These are phyloP conservation scores for Citrullus colocynthis DNA, from an alignment of 306 rosid genomes.

Conservation along the genomic window DNA sequence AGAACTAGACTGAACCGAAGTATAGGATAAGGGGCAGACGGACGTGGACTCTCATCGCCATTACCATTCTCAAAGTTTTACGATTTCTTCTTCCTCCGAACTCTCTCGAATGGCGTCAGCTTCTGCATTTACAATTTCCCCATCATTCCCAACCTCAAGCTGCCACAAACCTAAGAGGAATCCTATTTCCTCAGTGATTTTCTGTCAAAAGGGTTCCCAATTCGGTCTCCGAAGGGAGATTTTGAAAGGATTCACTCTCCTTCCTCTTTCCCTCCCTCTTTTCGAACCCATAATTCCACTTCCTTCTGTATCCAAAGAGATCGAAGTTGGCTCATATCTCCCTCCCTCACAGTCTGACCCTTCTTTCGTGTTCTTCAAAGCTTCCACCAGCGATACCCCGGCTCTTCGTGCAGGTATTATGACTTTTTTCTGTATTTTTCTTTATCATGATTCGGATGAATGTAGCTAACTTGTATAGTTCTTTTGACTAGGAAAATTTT, in stretches of 20 bases:
- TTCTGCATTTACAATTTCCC: not conserved
- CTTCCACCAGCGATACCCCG: constrained; percentile 78
- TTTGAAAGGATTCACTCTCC: constrained; percentile 39
- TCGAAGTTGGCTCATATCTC: constrained; percentile 71
- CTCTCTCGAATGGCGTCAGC: not conserved
- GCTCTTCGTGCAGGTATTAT: constrained; percentile 95
- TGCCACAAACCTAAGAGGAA: not conserved
- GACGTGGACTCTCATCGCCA: not conserved
- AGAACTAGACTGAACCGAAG: not conserved
- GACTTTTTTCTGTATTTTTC: not conserved
- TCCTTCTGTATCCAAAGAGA: constrained; percentile 44
- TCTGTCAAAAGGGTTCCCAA: not conserved
- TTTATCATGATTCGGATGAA: not conserved
- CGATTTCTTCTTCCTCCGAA: not conserved
- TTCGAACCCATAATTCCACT: constrained; percentile 16
- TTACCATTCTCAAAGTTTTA: not conserved
- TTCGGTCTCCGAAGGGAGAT: constrained; percentile 43
- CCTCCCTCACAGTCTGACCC: constrained; percentile 64
- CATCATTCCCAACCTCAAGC: not conserved
- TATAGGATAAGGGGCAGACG: not conserved
- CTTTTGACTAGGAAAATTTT: not conserved
- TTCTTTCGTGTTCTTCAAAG: constrained; percentile 75
- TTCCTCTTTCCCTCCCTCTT: constrained; percentile 40
- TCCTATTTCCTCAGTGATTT: not conserved
- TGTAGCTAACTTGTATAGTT: not conserved